Percentiles rank a stretch among this genome's conserved stretches.
phyloP scores from a whole-genome alignment of 352 stramenopile genomes.

The Phytophthora idaei region DNA sequence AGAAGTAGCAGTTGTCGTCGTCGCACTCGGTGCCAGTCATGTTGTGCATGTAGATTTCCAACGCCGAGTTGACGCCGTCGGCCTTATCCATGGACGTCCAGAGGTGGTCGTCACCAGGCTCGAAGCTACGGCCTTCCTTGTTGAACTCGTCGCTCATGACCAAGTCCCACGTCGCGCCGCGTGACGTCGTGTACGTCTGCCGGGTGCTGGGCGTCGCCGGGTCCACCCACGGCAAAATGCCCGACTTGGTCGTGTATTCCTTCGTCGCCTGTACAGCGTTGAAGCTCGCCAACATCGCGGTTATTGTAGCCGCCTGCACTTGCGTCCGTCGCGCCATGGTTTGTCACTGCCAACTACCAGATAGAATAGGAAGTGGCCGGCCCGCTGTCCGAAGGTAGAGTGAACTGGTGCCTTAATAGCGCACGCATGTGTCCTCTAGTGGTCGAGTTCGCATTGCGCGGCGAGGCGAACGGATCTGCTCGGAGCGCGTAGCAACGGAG shows the following conservation, averaged over 20 bases:
- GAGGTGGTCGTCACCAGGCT: conserved; percentile 92
- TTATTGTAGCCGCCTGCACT: neutral
- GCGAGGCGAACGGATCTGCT: conserved; percentile 8
- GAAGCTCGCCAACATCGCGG: neutral
- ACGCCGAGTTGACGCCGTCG: conserved; percentile 72
- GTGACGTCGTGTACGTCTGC: conserved; percentile 56
- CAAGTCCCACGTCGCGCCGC: conserved; percentile 61
- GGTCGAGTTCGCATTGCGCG: conserved; percentile 12
- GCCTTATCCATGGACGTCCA: conserved; percentile 91
- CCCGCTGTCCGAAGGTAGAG: conserved; percentile 22
- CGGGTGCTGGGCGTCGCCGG: conserved; percentile 46
- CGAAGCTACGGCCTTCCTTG: conserved; percentile 77
- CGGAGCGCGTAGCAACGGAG: conserved; percentile 9
- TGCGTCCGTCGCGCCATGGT: conserved; percentile 10
- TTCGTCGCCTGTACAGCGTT: conserved; percentile 8
- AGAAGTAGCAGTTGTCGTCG: conserved; percentile 63
- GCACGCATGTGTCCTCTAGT: conserved; percentile 2
- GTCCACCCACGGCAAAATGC: conserved; percentile 69
- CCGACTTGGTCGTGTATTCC: conserved; percentile 59
- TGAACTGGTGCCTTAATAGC: conserved; percentile 6
- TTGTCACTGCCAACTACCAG: neutral
- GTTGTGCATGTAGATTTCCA: conserved; percentile 76
- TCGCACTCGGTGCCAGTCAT: conserved; percentile 45
- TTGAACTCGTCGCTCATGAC: conserved; percentile 86
- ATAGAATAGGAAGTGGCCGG: conserved; percentile 20